Base-by-base conservation (phyloP, 2,329 filamentous ascomycete genomes). In the Aureobasidium sp. region DNA sequence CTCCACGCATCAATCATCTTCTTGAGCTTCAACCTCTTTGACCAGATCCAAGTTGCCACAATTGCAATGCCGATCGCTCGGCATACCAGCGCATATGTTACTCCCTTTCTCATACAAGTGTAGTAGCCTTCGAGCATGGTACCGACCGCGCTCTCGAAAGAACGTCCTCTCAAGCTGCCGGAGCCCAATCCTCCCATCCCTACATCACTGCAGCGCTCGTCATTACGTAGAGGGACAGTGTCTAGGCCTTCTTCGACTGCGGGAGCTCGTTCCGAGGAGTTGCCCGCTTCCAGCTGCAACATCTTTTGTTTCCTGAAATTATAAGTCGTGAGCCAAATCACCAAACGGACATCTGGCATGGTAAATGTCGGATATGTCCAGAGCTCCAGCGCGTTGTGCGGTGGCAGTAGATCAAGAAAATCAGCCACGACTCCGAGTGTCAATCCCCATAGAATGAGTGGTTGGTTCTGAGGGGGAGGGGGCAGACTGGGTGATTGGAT, bases 331-430 rank as follows among this genome's bases (percentile, higher is more conserved):
- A 81, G 62, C 70, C 76, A 82, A 51, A 86, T 75, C 10, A 80
- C 69, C 27, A 81, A 69, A 5, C 78, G 71, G 3, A 86, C 72
- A 60, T 86, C 84, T 54, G 73, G 74, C 1, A 78, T 74, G 0
- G 82, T 84, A 62, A 86, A 86, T 1, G 80, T 86, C 0, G 84
- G 84, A 61, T 85, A 85, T 25, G 76, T 77, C 82, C 83, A 86
- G 22, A 85, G 65, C 29, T 78, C 70, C 3, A 85, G 74, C 2
- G 81, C 77, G 50, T 78, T 80, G 57, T 79, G 71, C 1, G 82
- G 81, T n/a, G 83, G 83, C 3, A 86, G 68, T 61, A 84, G 75
- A 58, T 86, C 81, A 21, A 86, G 72, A 58, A 86, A 81, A 65
- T 87, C 84, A 14, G 80, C 79, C 34, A 86, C 67, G 27, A 87